Conservation (phyloP, 495 filamentous ascomycete species). For the Polyplosphaeria fusca region DNA sequence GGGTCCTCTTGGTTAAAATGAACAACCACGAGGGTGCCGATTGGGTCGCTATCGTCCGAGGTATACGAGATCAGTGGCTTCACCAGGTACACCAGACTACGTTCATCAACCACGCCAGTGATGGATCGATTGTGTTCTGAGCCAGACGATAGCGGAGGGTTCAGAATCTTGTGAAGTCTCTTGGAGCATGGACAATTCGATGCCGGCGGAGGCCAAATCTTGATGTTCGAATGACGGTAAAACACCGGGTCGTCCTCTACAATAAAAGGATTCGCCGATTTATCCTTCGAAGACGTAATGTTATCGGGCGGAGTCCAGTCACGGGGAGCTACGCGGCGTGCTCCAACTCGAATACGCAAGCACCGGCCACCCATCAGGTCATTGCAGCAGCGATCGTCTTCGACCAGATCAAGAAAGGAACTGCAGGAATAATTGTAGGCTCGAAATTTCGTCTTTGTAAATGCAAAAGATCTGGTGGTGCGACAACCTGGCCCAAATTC, state of each 20-base stretch:
- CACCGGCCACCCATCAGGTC: not conserved
- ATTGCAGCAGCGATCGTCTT: conserved; percentile 32
- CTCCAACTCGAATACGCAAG: conserved; percentile 29
- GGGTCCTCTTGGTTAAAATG: conserved; percentile 14
- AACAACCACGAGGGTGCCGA: conserved; percentile 21
- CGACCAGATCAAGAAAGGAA: conserved; percentile 37
- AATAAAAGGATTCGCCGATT: not conserved
- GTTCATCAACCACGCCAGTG: conserved; percentile 25
- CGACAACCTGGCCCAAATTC: conserved; percentile 16
- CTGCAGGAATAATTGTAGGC: conserved; percentile 32
- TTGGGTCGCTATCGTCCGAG: conserved; percentile 5
- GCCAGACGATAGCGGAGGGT: conserved; percentile 8
- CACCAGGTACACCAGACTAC: conserved; percentile 26
- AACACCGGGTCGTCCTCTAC: not conserved
- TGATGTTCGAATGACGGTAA: conserved; percentile 22
- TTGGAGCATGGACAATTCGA: conserved; percentile 21
- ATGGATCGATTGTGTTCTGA: conserved; percentile 4
- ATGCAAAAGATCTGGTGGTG: conserved; percentile 28
- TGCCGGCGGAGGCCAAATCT: conserved; percentile 27
- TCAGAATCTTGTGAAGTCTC: conserved; percentile 27
- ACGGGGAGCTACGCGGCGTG: conserved; percentile 20
- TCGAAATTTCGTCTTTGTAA: conserved; percentile 33
- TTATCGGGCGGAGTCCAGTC: conserved; percentile 2
- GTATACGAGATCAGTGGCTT: conserved; percentile 9
- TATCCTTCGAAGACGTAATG: not conserved